Base-by-base conservation (phyloP, 2,329 filamentous ascomycete species). In the Dothideomycetes sp. region DNA sequence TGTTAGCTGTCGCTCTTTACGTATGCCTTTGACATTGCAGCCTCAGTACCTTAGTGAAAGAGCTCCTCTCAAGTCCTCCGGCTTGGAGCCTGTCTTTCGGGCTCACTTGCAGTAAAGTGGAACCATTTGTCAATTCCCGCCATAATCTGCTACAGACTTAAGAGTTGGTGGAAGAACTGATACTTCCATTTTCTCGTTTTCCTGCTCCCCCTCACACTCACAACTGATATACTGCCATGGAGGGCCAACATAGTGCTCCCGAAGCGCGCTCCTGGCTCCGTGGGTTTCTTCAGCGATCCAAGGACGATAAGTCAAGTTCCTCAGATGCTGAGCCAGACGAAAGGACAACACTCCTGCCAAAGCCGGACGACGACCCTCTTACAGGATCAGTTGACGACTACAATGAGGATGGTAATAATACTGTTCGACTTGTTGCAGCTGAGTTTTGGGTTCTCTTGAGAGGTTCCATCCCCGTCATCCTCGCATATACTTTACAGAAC, bases 401-500 rank as follows among this genome's bases (percentile, higher is more conserved):
- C 15, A 56, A 60, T 35, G 59, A 53, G 8, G 45, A 53, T 11
- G 45, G 45, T 7, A 55, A 61, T 3, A 54, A 50, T 15, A 55
- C 52, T 14, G 7, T 27, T 12, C 57, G 60, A 37, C 58, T 65
- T 17, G 50, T 73, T 11, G 48, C 69, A 3, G 52, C 60, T 17
- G 84, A 91, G 57, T 77, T 84, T 48, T 73, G 73, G 65, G 61
- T 84, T 5, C 64, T 91, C 2, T 60, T 83, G 29, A 79, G 74
- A 49, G 75, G 76, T 17, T 84, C 84, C 0, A 58, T 85, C 1
- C 84, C 85, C 0, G 81, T 93, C 3, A 87, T 93, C 44, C 55
- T 94, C 29, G 85, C 85, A 43, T 94, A 94, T 59, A 81, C 81
- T 7, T 68, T 94, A 4, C 86, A 94, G 45, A 93, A 89, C 57